Evolutionary conservation across 192 early-diverging fungal genomes (phyloP).

Genomic region (Anaeromyces robustus): DNA sequence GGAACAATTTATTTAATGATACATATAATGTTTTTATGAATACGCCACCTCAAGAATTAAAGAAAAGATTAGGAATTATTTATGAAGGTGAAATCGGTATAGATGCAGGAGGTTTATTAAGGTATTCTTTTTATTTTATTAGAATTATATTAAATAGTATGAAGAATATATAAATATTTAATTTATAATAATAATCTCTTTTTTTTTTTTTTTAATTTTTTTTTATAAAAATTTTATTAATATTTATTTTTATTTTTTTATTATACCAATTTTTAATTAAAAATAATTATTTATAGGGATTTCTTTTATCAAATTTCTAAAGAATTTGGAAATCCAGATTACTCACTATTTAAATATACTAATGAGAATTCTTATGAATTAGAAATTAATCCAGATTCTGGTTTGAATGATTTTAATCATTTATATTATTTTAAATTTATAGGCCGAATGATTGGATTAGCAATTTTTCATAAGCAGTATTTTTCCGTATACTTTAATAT

Average conservation of each 20-base stretch:
- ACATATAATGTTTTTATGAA: slow-evolving; percentile 92
- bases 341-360: slow-evolving; percentile 90
- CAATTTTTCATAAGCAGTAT: slow-evolving; percentile 96
- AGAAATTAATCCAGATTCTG: slow-evolving; percentile 90
- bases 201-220: no score
- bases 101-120: slow-evolving; percentile 93
- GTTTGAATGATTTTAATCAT: slow-evolving; percentile 80
- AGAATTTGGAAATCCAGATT: slow-evolving; percentile 97
- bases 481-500: slow-evolving; percentile 90
- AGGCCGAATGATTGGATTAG: slow-evolving; percentile 86
- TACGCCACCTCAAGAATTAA: slow-evolving; percentile 70
- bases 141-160: no score
- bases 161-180: no score
- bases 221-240: not conserved
- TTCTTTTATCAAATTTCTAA: slow-evolving; percentile 96
- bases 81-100: slow-evolving; percentile 96
- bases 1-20: slow-evolving; percentile 86
- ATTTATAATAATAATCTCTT: not conserved
- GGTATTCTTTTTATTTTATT: slow-evolving; percentile 18
- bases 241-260: not conserved
- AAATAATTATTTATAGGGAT: slow-evolving; percentile 31
- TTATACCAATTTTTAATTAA: not conserved
- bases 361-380: slow-evolving; percentile 96
- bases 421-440: slow-evolving; percentile 97
- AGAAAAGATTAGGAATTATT: slow-evolving; percentile 96